Base-by-base conservation (phyloP, 208 protist species). In the Hexamita inflata region DNA sequence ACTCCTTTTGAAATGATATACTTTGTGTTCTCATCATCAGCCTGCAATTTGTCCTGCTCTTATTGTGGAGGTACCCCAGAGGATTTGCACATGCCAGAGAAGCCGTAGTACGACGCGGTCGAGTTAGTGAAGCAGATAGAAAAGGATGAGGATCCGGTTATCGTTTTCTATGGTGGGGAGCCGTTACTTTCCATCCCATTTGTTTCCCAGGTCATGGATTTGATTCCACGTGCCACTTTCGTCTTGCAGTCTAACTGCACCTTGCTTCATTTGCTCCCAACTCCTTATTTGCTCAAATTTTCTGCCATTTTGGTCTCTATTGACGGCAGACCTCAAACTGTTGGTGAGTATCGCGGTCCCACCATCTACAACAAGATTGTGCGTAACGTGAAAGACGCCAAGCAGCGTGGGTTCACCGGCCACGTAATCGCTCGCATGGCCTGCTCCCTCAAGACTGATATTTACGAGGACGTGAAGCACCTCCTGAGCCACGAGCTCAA, bases 101-200 rank as follows among this genome's bases (percentile, higher is more conserved):
- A 65, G 2, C 78, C 62, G 0, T 29, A 0, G 4, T 74, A 73
- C 61, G 19, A 78, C 0, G 34, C 66, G 0, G 34, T 67, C 0
- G 0, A 42, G 1, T 13, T 80, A 0, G 38, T 1, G 0, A 49
- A 75, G 26, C 67, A 76, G 24, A 15, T 76, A 34, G 19, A 40
- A n/a, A 40, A 45, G 0, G 58, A 78, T n/a, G 41, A 39, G 38
- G 39, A 75, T 29, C 35, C n/a, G 24, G 75, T 66, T 15, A 59
- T 82, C 38, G 73, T 77, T 30, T 80, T 82, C 40, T 82, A 82
- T 70, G 80, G 80, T 15, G 80, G 80, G 53, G 80, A 82, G 35
- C 80, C 80, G 0, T 41, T 78, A 15, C 0, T 77, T 7, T 74
- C 74, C 28, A 42, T 58, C 15, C 35, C 68, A n/a, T 78, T 77